Evolutionary conservation across 1,284 basidiomycete genomes (phyloP), one percentile per base, ranked within the genome.

Genomic region (Inonotus hispidus): DNA sequence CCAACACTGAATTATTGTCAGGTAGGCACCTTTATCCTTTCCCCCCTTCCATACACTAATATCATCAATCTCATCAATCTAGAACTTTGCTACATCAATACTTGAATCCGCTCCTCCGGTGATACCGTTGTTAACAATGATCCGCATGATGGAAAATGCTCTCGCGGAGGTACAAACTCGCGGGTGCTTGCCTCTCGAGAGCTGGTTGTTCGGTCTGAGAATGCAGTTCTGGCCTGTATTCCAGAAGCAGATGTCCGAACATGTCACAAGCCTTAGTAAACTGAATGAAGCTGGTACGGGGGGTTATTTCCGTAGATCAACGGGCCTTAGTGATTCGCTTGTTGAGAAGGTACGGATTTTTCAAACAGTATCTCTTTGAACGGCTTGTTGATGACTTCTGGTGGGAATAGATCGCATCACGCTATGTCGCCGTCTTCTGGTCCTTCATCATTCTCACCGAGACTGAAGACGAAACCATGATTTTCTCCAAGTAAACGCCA

Each of bases 161-260:
- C 80, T 90, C 52, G 69, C 78, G 1, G 88, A 92, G 66, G 81
- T 90, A 21, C 87, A 92, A 68, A 82, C 80, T 65, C 85, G 93
- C 45, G 82, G 82, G 11, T 92, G 90, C 65, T 76, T 85, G 8
- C 91, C 93, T 7, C 79, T 94, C 16, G 88, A 94, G 67, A 80
- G 82, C 1, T 93, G 88, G 71, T 77, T 95, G 52, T 90, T 93
- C 70, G 80, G 82, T 1, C 77, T 94, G 57, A 87, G 92, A 25
- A 74, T 97, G 61, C 82, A 87, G 65, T 84, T 97, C 77, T 97
- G 93, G 92, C 95, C 95, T 0, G 77, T 89, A 8, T 96, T 95
- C 73, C 89, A 95, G 70, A 94, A 91, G 68, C 82, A 82, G 38
- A 90, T 96, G 86, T 83, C 88, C n/a, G 84, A 87, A 21, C 85